phyloP scores from a whole-genome alignment of 192 early-diverging fungal genomes.

The Gamsiella multidivaricata region DNA sequence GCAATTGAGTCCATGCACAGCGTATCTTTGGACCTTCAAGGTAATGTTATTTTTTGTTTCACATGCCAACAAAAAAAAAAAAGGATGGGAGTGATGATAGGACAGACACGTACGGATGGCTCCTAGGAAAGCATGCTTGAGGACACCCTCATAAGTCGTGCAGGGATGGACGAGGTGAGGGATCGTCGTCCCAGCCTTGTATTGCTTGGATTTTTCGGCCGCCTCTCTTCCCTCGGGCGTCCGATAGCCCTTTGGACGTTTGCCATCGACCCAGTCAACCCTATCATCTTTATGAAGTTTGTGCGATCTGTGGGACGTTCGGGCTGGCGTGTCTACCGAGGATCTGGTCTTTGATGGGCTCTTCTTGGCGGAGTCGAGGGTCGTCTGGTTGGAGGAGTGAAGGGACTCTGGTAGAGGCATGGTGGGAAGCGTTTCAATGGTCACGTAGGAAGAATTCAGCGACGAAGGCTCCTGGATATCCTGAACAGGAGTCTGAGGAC shows the following conservation, averaged over 20 bases:
- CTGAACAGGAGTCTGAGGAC: neutral
- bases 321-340: neutral
- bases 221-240: conserved; percentile 46
- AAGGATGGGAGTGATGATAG: neutral
- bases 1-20: neutral
- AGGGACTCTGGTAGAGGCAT: neutral
- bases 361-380: neutral
- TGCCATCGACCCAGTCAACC: conserved; percentile 43
- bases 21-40: neutral
- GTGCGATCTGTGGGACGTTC: conserved; percentile 1
- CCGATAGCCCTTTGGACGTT: conserved; percentile 47
- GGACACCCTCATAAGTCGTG: conserved; percentile 45
- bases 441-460: neutral
- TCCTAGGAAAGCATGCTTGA: conserved; percentile 41
- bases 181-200: conserved; percentile 39
- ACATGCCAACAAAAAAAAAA: conserved; percentile 7
- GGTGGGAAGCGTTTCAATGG: neutral
- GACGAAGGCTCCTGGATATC: neutral
- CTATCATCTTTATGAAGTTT: conserved; percentile 15
- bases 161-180: conserved; percentile 30
- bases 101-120: conserved; percentile 40
- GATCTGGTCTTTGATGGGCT: neutral
- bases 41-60: neutral
- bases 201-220: conserved; percentile 42
- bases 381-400: neutral